Evolutionary conservation across 352 stramenopile species (phyloP).

Genomic region (Globisporangium cederbergense): DNA sequence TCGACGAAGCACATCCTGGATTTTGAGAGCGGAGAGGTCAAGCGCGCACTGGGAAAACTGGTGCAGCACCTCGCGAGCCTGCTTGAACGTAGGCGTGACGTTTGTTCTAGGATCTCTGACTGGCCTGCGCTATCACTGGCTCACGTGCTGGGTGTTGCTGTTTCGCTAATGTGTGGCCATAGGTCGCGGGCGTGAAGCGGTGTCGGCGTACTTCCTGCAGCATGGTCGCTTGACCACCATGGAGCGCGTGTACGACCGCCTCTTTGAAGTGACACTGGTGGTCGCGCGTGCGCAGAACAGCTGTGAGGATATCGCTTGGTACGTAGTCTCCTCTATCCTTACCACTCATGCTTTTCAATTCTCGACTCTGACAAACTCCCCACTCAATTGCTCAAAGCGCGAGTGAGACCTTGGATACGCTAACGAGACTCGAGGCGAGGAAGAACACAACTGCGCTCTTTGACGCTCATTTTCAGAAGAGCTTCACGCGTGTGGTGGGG

Average conservation of each 20-base stretch:
- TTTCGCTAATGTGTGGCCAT: background rate
- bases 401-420: slow-evolving; percentile 19
- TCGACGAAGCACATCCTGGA: slow-evolving; percentile 33
- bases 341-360: slow-evolving; percentile 5
- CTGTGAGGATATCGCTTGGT: slow-evolving; percentile 9
- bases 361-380: background rate
- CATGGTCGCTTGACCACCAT: slow-evolving; percentile 41
- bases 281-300: slow-evolving; percentile 16
- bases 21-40: slow-evolving; percentile 38
- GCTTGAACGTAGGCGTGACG: slow-evolving; percentile 38
- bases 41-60: slow-evolving; percentile 29
- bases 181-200: slow-evolving; percentile 40
- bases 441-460: slow-evolving; percentile 24
- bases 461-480: slow-evolving; percentile 25
- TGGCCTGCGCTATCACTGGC: background rate
- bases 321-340: slow-evolving; percentile 17
- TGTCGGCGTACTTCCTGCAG: slow-evolving; percentile 57
- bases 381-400: slow-evolving; percentile 18
- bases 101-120: background rate
- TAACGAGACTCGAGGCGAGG: slow-evolving; percentile 26
- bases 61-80: slow-evolving; percentile 33
- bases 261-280: slow-evolving; percentile 45
- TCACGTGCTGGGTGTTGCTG: background rate
- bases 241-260: slow-evolving; percentile 30
- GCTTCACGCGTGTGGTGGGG: slow-evolving; percentile 20